These are phyloP conservation scores for Trametes elegans DNA, from an alignment of 768 basidiomycete species.

Conservation along the genomic window DNA sequence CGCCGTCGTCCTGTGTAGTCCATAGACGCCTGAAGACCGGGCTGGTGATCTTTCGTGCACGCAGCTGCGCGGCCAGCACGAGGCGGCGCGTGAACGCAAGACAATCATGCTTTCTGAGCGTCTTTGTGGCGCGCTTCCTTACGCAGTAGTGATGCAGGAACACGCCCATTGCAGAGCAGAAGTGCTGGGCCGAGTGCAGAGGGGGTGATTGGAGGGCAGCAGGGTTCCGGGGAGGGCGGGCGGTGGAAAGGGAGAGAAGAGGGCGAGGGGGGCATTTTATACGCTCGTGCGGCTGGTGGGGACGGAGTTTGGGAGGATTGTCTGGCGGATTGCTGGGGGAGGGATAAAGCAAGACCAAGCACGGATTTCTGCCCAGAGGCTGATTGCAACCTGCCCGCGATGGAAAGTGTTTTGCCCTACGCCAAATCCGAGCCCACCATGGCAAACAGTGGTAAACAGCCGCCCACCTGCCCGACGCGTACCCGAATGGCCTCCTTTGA, in stretches of 20 bases:
- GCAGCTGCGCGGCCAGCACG: constrained; percentile 4
- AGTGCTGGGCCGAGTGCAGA: background rate
- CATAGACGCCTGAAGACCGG: background rate
- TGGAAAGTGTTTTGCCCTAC: constrained; percentile 12
- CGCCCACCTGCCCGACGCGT: constrained; percentile 1
- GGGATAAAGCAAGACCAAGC: constrained; percentile 9
- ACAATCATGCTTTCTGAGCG: background rate
- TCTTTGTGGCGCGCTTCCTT: background rate
- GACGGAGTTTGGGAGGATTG: constrained; percentile 5
- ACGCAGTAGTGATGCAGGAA: background rate
- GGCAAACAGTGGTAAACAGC: constrained; percentile 15
- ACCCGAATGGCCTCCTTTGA: background rate
- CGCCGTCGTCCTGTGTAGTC: background rate
- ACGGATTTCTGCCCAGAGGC: background rate
- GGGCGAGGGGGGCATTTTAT: constrained; percentile 4
- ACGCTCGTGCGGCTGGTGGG: background rate
- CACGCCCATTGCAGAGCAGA: background rate
- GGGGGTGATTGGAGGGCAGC: background rate
- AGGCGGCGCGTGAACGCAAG: constrained; percentile 2
- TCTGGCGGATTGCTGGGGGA: constrained; percentile 1
- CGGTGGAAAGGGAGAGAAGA: background rate
- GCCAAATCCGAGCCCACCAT: constrained; percentile 19
- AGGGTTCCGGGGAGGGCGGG: background rate
- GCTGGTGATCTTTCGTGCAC: constrained; percentile 1
- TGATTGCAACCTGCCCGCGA: constrained; percentile 18